Evolutionary conservation across 495 filamentous ascomycete species (phyloP), one percentile per base, ranked within the genome.

Genomic region (Haplographium delicatum): DNA sequence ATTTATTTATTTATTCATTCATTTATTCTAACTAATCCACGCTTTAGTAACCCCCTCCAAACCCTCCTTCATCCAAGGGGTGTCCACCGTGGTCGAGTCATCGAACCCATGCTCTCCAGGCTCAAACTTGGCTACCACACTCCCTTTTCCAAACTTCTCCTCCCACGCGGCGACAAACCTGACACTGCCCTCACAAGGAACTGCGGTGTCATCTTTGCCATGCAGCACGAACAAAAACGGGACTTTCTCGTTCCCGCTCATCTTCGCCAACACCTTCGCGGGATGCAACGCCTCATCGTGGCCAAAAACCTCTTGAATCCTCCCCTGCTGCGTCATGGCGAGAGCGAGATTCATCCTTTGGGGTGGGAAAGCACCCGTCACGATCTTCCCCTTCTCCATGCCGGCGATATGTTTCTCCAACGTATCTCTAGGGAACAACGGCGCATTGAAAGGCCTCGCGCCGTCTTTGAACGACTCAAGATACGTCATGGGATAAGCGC

Each of bases 91-190:
- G 7, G n/a, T 31, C 7, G 31, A 23, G 25, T 10, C 28, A 50
- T 54, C 56, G 47, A 53, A 42, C 1, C 56, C 56, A 47, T 58
- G 56, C n/a, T 54, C 56, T 9, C 56, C 56, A 22, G 25, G 18
- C 33, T 45, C 39, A 45, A 50, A 45, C 24, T 44, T 46, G 2
- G 22, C 50, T 15, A 50, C 20, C 4, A 31, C 27, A 27, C 46
- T 51, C 24, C 48, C 46, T 5, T 50, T 31, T 4, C 56, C 56
- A 47, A 58, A 58, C 20, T 50, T 58, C 18, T 27, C 27, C 18
- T 53, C 30, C 46, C 45, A 50, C 13, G 19, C 16, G 9, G 16
- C 16, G 4, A 45, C 25, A 47, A 58, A 58, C 40, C 27, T 48
- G 2, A 19, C 18, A 10, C 30, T 50, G 15, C 44, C 44, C 6